Evolutionary conservation across 2,329 filamentous ascomycete species (phyloP).

Genomic region (Akanthomyces muscarius): DNA sequence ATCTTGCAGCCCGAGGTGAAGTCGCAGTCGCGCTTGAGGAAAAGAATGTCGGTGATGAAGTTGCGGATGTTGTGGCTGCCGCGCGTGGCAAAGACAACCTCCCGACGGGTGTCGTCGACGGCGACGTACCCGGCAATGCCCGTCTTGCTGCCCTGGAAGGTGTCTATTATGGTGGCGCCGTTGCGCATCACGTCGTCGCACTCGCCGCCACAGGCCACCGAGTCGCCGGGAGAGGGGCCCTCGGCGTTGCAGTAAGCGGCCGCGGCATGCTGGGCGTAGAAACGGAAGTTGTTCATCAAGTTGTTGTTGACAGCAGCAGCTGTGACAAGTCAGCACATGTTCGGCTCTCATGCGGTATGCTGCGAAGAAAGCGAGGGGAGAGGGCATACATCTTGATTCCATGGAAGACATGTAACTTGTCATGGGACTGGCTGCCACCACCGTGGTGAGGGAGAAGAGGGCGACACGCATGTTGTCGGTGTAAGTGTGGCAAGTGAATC

Average conservation of each 20-base stretch:
- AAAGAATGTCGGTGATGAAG: constrained; percentile 53
- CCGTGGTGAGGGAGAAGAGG: constrained; percentile 26
- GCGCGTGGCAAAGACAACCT: constrained; percentile 58
- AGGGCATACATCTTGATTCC: constrained; percentile 32
- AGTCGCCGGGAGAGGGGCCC: constrained; percentile 31
- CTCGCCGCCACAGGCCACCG: constrained; percentile 40
- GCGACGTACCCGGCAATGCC: constrained; percentile 50
- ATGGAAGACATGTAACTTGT: constrained; percentile 26
- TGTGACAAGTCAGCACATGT: constrained; percentile 1
- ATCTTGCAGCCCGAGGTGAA: constrained; percentile 43
- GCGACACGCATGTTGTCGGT: constrained; percentile 23
- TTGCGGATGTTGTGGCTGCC: constrained; percentile 57
- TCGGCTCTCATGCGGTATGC: background rate
- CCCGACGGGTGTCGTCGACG: constrained; percentile 42
- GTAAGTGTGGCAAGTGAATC: background rate
- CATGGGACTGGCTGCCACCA: constrained; percentile 27
- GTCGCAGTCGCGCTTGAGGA: constrained; percentile 27
- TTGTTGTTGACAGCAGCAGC: constrained; percentile 26
- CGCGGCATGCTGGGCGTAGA: constrained; percentile 49
- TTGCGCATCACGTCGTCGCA: constrained; percentile 44
- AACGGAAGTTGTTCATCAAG: constrained; percentile 38
- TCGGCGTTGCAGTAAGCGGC: constrained; percentile 53
- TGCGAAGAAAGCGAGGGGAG: too few species aligned
- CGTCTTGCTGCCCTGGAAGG: constrained; percentile 38
- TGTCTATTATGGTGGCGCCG: constrained; percentile 40